These are phyloP conservation scores for Botrytis pseudocinerea DNA, from an alignment of 2,329 filamentous ascomycete species.

Conservation along the genomic window DNA sequence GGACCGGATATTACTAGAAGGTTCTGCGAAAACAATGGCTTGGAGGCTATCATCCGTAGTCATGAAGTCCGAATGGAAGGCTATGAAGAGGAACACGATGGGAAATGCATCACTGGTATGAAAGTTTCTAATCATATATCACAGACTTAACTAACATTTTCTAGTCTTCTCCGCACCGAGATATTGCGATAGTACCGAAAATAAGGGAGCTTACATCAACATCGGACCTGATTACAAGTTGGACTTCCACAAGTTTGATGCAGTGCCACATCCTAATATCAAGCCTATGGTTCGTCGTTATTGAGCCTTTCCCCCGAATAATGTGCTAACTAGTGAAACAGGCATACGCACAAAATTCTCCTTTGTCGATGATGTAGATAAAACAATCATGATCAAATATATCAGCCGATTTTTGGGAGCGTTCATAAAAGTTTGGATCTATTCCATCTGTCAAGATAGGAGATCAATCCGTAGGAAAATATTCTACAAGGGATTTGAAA, in stretches of 20 bases:
- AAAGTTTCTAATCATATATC: slow-evolving; percentile 24
- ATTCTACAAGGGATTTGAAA: slow-evolving; percentile 2
- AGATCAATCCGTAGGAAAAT: neutral
- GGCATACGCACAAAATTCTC: slow-evolving; percentile 83
- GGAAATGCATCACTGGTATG: slow-evolving; percentile 87
- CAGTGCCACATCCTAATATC: slow-evolving; percentile 93
- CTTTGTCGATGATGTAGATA: slow-evolving; percentile 57
- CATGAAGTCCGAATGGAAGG: slow-evolving; percentile 99
- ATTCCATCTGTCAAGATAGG: slow-evolving; percentile 13
- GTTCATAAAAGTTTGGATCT: slow-evolving; percentile 18
- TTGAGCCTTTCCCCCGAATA: neutral
- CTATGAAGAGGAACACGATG: slow-evolving; percentile 97
- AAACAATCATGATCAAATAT: neutral
- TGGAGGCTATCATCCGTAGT: slow-evolving; percentile 93
- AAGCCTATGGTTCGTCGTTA: slow-evolving; percentile 73
- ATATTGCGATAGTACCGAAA: slow-evolving; percentile 97
- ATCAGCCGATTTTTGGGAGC: slow-evolving; percentile 3
- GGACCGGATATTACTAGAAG: slow-evolving; percentile 93
- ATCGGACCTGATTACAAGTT: slow-evolving; percentile 90
- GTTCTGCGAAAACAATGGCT: slow-evolving; percentile 94
- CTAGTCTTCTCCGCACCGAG: slow-evolving; percentile 93
- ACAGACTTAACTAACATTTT: neutral
- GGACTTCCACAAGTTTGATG: slow-evolving; percentile 89
- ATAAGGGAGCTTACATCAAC: slow-evolving; percentile 98
- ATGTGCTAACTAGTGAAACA: slow-evolving; percentile 41